Percentiles rank a stretch among this genome's conserved stretches.
These are phyloP conservation scores for Debaryomyces tyrocola DNA, from an alignment of 805 yeast species.

Conservation along the genomic window DNA sequence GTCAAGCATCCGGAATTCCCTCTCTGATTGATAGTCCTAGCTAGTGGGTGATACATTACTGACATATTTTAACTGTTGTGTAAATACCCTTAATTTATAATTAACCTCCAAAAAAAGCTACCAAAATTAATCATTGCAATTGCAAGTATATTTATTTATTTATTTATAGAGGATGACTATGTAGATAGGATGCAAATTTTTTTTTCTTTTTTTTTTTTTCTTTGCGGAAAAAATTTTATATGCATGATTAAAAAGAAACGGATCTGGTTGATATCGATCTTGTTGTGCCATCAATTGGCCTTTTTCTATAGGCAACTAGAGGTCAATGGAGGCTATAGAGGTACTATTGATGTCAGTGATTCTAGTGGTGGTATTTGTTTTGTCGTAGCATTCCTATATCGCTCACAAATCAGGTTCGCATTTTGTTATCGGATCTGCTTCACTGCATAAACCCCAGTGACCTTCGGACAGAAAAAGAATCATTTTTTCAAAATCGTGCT, in stretches of 20 bases:
- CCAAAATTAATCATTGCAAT: no score
- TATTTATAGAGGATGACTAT: conserved; percentile 2
- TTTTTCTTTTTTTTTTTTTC: conserved; percentile 5
- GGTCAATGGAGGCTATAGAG: background rate
- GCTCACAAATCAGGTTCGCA: no score
- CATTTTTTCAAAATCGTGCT: no score
- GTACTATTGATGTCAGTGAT: background rate
- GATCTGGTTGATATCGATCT: background rate
- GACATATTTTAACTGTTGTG: conserved; percentile 18
- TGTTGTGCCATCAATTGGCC: background rate
- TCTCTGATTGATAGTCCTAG: conserved; percentile 27
- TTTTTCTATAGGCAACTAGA: background rate
- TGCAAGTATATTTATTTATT: background rate
- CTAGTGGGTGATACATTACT: conserved; percentile 32
- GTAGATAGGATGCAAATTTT: conserved; percentile 2
- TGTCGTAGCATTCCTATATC: no score
- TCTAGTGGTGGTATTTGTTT: background rate
- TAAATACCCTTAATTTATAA: background rate
- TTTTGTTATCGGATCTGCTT: no score
- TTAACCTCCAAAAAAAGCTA: background rate
- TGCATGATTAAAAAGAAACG: background rate
- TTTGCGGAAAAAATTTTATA: background rate
- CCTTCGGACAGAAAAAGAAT: no score
- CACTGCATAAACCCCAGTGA: no score
- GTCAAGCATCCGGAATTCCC: conserved; percentile 31